Evolutionary conservation across 768 basidiomycete species (phyloP).

Genomic region (Amanita molliuscula): DNA sequence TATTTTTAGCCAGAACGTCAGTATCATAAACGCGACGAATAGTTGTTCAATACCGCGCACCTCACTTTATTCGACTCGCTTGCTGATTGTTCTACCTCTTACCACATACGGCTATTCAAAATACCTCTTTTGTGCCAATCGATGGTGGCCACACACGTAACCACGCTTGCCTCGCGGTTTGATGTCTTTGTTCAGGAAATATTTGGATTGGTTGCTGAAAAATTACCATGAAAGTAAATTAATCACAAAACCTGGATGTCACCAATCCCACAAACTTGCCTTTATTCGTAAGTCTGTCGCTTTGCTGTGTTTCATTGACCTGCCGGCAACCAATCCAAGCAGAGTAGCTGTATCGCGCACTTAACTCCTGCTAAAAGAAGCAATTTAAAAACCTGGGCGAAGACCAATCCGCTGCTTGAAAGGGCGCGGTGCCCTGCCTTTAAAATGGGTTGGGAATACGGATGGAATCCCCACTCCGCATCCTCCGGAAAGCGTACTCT

Average conservation of each 20-base stretch:
- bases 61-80: neutral
- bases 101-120: neutral
- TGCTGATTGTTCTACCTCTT: neutral
- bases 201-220: neutral
- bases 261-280: constrained; percentile 3
- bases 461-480: neutral
- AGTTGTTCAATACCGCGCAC: neutral
- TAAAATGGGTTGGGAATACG: neutral
- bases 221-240: constrained; percentile 5
- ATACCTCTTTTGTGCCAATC: constrained; percentile 1
- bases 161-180: neutral
- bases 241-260: neutral
- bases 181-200: neutral
- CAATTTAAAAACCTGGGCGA: neutral
- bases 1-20: neutral
- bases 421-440: neutral
- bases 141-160: neutral
- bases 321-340: neutral
- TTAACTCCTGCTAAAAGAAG: neutral
- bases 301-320: neutral
- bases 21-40: no score
- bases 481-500: neutral
- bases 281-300: neutral
- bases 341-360: neutral
- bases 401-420: constrained; percentile 1